Conservation (phyloP, 371 early-diverging fungal genomes). For the Sanchytrium tribonematis region DNA sequence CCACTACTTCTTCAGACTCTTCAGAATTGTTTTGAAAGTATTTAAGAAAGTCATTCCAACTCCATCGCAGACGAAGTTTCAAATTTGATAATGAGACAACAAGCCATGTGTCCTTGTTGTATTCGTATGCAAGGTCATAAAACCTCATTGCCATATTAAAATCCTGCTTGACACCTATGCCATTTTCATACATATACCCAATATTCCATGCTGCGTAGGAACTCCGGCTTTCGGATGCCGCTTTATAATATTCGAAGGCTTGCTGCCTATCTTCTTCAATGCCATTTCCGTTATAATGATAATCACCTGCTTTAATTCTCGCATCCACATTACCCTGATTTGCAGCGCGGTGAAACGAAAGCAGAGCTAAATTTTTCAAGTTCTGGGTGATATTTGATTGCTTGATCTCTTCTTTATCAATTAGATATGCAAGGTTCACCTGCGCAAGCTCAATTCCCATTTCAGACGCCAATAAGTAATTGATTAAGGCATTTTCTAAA, state of each 20-base stretch:
- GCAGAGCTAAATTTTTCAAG: slow-evolving; percentile 28
- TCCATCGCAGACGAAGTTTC: not conserved
- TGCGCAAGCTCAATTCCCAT: slow-evolving; percentile 52
- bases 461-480: slow-evolving; percentile 53
- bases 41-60: not conserved
- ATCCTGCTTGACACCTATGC: slow-evolving; percentile 63
- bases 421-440: slow-evolving; percentile 55
- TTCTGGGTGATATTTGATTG: slow-evolving; percentile 3
- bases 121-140: slow-evolving; percentile 44
- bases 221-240: slow-evolving; percentile 50
- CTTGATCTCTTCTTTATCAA: slow-evolving; percentile 24
- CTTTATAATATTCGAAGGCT: slow-evolving; percentile 60
- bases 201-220: slow-evolving; percentile 80
- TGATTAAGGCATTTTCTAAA: slow-evolving; percentile 30
- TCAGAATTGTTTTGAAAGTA: not conserved
- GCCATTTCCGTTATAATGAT: slow-evolving; percentile 65
- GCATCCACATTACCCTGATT: slow-evolving; percentile 69
- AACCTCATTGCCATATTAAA: slow-evolving; percentile 67
- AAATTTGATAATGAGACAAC: slow-evolving; percentile 35
- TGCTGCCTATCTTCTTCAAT: slow-evolving; percentile 22
- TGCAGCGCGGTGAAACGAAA: slow-evolving; percentile 78
- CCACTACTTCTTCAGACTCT: not conserved
- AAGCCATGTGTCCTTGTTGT: slow-evolving; percentile 46
- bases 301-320: slow-evolving; percentile 70
- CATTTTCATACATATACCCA: slow-evolving; percentile 86